A percentile compares a stretch with the other conserved stretches of the same genome.
phyloP scores from a whole-genome alignment of 768 basidiomycete genomes.

The Lentinula edodes region DNA sequence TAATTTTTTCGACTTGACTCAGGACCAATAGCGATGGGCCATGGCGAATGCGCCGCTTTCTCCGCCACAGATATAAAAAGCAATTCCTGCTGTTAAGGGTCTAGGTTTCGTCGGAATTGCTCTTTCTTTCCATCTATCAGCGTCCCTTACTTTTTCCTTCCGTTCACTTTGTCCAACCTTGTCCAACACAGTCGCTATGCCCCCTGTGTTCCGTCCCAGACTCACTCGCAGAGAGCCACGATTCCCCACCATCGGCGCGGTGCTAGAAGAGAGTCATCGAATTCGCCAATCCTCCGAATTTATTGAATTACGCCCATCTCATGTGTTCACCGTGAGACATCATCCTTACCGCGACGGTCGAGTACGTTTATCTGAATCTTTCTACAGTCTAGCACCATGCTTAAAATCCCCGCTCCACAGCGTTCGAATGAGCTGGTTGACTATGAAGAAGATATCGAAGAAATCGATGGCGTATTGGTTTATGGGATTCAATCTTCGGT shows the following conservation, averaged over 20 bases:
- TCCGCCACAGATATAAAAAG: not conserved
- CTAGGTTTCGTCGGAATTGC: not conserved
- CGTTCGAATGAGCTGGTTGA: not conserved
- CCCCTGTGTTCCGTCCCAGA: not conserved
- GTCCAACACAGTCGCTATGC: not conserved
- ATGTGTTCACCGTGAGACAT: not conserved
- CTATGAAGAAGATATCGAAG: not conserved
- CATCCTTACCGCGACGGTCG: not conserved
- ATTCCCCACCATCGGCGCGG: not conserved
- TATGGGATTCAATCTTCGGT: conserved; percentile 3
- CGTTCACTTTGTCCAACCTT: not conserved
- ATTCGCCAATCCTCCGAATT: not conserved
- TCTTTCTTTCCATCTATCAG: not conserved
- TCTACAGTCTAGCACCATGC: not conserved
- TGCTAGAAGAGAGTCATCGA: not conserved
- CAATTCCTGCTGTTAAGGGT: not conserved
- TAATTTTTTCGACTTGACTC: not conserved
- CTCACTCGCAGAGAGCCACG: not conserved
- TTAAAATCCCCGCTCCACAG: not conserved
- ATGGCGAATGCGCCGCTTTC: not conserved
- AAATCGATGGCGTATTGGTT: not conserved
- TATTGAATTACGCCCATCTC: not conserved
- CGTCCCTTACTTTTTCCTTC: not conserved
- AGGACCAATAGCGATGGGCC: not conserved
- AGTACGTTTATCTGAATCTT: not conserved